Evolutionary conservation across 306 rosid species (phyloP).

Genomic region (Rubus idaeus): DNA sequence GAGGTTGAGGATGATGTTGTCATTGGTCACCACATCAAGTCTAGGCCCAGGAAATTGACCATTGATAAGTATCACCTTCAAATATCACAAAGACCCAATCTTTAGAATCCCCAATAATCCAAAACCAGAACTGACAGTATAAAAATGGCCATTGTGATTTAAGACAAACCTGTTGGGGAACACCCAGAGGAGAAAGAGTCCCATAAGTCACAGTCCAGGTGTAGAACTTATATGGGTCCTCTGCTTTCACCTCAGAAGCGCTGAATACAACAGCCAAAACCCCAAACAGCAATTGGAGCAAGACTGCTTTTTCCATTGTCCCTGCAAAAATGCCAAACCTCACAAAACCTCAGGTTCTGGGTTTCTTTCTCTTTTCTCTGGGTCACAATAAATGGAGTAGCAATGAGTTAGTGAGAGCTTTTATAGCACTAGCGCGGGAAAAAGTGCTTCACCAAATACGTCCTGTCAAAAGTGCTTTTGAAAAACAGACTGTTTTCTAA

Average conservation of each 20-base stretch:
- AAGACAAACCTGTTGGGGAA: constrained; percentile 76
- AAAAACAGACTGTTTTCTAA: background rate
- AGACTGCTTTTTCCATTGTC: constrained; percentile 47
- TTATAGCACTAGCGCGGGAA: constrained; percentile 48
- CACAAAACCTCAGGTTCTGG: constrained; percentile 12
- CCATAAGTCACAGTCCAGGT: constrained; percentile 96
- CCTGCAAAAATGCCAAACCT: constrained; percentile 29
- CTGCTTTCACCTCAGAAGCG: constrained; percentile 61
- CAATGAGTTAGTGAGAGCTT: constrained; percentile 16
- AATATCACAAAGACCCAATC: constrained; percentile 22
- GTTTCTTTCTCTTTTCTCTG: background rate
- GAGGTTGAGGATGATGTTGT: constrained; percentile 85
- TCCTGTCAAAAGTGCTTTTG: background rate
- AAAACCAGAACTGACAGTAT: constrained; percentile 30
- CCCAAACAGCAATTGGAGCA: constrained; percentile 42
- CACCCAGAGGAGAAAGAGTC: constrained; percentile 70
- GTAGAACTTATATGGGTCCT: constrained; percentile 66
- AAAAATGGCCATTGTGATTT: constrained; percentile 11
- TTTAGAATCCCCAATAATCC: constrained; percentile 14
- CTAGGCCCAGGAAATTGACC: constrained; percentile 97
- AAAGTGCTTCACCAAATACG: constrained; percentile 5
- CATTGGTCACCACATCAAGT: constrained; percentile 83
- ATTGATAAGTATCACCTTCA: constrained; percentile 86
- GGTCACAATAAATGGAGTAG: constrained; percentile 15
- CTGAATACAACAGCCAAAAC: constrained; percentile 37